Percentiles rank a stretch among this genome's conserved stretches.
Evolutionary conservation across 306 rosid species (phyloP).

Genomic region (Leucaena leucocephala): DNA sequence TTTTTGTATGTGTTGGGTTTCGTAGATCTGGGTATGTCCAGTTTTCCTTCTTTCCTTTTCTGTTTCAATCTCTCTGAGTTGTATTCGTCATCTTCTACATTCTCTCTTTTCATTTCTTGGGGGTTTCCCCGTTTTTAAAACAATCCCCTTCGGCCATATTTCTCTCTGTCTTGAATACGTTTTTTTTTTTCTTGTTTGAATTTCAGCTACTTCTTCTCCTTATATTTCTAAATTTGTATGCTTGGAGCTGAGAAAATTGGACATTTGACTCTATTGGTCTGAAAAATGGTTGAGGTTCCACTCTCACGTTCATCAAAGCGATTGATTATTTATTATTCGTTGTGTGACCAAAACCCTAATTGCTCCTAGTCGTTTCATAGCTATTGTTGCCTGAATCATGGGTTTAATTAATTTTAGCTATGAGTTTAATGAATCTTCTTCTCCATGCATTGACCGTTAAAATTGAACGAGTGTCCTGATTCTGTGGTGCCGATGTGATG

Average conservation of each 20-base stretch:
- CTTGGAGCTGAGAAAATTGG: neutral
- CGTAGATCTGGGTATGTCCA: slow-evolving; percentile 33
- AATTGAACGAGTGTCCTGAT: slow-evolving; percentile 24
- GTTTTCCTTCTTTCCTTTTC: neutral
- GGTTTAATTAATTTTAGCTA: slow-evolving; percentile 17
- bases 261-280: neutral
- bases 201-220: neutral
- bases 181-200: neutral
- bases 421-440: slow-evolving; percentile 17
- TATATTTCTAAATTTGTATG: neutral
- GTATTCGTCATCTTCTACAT: neutral
- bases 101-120: neutral
- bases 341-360: slow-evolving; percentile 29
- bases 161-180: neutral
- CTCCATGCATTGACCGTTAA: slow-evolving; percentile 7
- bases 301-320: neutral
- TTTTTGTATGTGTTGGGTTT: slow-evolving; percentile 8
- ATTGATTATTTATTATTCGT: slow-evolving; percentile 6
- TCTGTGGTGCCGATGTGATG: slow-evolving; percentile 22
- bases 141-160: neutral
- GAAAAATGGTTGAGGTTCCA: neutral
- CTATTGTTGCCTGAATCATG: slow-evolving; percentile 17
- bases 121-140: neutral
- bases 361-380: neutral
- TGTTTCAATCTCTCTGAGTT: neutral